Base-by-base conservation (phyloP, 805 yeast species). In the Metschnikowia santaceciliae region DNA sequence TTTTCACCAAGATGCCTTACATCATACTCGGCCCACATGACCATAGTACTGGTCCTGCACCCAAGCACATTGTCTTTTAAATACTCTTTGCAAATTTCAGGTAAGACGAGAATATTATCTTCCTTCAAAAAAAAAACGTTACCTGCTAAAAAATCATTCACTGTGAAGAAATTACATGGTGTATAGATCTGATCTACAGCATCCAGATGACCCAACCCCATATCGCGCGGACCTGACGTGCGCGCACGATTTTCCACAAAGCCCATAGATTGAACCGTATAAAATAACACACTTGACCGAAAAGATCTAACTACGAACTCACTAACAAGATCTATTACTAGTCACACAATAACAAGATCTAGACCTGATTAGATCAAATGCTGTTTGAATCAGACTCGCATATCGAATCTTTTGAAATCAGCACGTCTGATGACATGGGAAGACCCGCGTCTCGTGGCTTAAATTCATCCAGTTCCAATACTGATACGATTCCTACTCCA, bases 231-330 rank as follows among this genome's bases (percentile, higher is more conserved):
- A 37, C 19, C 10, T 42, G 13, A 42, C 38, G 46, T 34, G 46
- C 46, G 46, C 46, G 46, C 46, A 33, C 46, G 46, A 11, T 42
- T 42, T 42, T 42, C 46, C 46, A 42, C 46, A 42, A 42, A 42
- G 45, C 20, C 42, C 32, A 14, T 23, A 22, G 42, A 22, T 20
- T 22, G 19, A 23, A 39, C 17, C 15, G 32, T 23, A 22, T 38
- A 26, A 26, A 26, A 26, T 26, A 3, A 10, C 30, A 26, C 30
- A 26, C 11, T 26, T 26, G 30, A 26, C 30, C 30, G 30, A 1
- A 26, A 8, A 26, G 30, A 26, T 26, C 30, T 26, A 20, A 38
- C 32, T n/a, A 39, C 32, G 20, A 37, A 23, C 32, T n/a, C 7
- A n/a, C 38, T 6, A 10, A 5, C 30, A 26, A 26, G 30, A 26